phyloP scores from a whole-genome alignment of 2,329 filamentous ascomycete species.

The Diplodia corticola region DNA sequence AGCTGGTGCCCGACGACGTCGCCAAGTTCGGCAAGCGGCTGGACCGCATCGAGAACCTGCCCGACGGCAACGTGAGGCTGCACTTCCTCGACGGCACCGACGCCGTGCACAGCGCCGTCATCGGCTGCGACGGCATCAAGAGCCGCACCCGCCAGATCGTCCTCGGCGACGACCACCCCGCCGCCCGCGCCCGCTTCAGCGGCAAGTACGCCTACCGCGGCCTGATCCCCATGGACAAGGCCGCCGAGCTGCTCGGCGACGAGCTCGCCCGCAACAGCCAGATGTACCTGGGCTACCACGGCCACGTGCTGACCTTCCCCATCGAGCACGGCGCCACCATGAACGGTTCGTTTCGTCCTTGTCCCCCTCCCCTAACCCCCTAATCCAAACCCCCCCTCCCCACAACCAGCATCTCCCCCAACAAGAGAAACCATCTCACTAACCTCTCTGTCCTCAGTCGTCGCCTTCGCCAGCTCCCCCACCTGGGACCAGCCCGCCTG shows the following conservation, averaged over 20 bases:
- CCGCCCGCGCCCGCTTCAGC: constrained; percentile 53
- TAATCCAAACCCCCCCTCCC: too few species aligned
- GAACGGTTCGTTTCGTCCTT: constrained; percentile 46
- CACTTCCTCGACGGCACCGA: constrained; percentile 49
- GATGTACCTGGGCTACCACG: constrained; percentile 59
- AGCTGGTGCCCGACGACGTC: constrained; percentile 46
- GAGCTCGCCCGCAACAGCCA: constrained; percentile 52
- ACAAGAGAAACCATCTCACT: too few species aligned
- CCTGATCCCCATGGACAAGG: constrained; percentile 60
- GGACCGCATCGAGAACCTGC: constrained; percentile 29
- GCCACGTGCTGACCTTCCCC: constrained; percentile 63
- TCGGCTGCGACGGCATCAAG: constrained; percentile 67
- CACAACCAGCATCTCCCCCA: background rate
- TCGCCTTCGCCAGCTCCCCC: constrained; percentile 50
- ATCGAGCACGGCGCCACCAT: constrained; percentile 58
- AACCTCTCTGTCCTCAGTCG: constrained; percentile 34
- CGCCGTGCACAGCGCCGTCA: constrained; percentile 49
- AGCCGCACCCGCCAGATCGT: constrained; percentile 55
- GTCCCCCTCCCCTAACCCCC: too few species aligned
- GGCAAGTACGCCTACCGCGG: constrained; percentile 64
- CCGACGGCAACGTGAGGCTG: constrained; percentile 34
- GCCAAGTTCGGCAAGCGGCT: constrained; percentile 45
- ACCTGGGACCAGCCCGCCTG: constrained; percentile 45
- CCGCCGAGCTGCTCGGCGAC: constrained; percentile 50
- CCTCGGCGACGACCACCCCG: constrained; percentile 50